phyloP scores from a whole-genome alignment of 176 grass and related monocot species.

The Areca catechu region DNA sequence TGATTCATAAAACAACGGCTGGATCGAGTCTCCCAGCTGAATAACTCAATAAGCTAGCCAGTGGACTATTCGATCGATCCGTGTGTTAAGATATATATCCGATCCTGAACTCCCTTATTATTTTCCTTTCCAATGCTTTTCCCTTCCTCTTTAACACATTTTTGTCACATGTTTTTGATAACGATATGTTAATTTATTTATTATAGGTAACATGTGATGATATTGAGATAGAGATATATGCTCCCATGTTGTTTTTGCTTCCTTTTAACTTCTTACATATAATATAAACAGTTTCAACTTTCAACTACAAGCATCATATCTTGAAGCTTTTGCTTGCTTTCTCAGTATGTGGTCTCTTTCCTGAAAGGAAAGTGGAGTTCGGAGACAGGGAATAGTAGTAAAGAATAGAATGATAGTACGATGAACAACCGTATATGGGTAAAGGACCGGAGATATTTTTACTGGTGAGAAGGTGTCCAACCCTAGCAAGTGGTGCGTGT shows the following conservation, averaged over 20 bases:
- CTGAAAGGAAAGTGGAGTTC: conserved; percentile 1
- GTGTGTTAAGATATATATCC: too few species aligned
- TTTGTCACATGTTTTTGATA: too few species aligned
- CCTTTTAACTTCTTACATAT: background rate
- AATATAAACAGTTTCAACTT: background rate
- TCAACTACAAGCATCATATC: background rate
- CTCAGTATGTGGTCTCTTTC: conserved; percentile 6
- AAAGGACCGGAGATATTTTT: background rate
- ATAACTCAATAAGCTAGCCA: too few species aligned
- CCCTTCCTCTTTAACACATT: too few species aligned
- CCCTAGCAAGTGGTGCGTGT: background rate
- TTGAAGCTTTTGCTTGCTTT: background rate
- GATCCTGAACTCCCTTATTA: too few species aligned
- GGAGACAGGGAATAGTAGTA: background rate
- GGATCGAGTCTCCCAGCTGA: too few species aligned
- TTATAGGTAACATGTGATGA: background rate
- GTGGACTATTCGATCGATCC: too few species aligned
- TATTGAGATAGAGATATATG: conserved; percentile 4
- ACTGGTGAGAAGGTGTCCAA: background rate
- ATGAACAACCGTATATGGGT: background rate
- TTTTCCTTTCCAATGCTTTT: too few species aligned
- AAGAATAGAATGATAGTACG: background rate
- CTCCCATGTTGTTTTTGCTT: background rate
- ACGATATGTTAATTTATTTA: background rate
- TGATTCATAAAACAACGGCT: too few species aligned